Conservation (phyloP, 1,284 basidiomycete genomes). For the Puccinia hordei region DNA sequence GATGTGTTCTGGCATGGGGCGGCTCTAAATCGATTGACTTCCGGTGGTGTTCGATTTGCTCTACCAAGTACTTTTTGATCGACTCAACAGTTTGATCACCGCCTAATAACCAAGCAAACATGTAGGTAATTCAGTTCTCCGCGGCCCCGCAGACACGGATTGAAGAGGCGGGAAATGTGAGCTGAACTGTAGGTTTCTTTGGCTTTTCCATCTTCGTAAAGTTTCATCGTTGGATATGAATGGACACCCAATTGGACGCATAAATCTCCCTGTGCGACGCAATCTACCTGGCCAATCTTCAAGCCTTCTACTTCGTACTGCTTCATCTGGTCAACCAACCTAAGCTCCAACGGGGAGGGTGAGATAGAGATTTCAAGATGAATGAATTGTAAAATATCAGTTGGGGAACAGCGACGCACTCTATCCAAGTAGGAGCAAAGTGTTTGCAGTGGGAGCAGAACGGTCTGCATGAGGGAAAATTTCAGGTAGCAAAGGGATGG, state of each 20-base stretch:
- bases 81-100: neutral
- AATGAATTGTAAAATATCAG: neutral
- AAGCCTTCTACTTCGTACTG: neutral
- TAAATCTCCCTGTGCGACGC: constrained; percentile 42
- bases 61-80: constrained; percentile 20
- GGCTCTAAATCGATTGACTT: neutral
- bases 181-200: constrained; percentile 31
- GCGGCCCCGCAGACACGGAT: no score
- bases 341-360: no score
- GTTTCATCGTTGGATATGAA: constrained; percentile 38
- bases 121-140: neutral
- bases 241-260: constrained; percentile 19
- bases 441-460: constrained; percentile 45
- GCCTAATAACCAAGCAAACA: neutral
- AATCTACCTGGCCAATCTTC: constrained; percentile 34
- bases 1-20: neutral
- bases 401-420: neutral
- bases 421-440: constrained; percentile 44
- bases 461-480: no score
- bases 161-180: neutral
- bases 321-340: neutral
- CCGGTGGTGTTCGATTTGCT: neutral
- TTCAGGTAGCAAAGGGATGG: neutral
- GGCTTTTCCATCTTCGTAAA: constrained; percentile 28
- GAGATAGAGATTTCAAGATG: no score